Evolutionary conservation across 31 red algal species (phyloP).

Genomic region (Asparagopsis taxiformis): DNA sequence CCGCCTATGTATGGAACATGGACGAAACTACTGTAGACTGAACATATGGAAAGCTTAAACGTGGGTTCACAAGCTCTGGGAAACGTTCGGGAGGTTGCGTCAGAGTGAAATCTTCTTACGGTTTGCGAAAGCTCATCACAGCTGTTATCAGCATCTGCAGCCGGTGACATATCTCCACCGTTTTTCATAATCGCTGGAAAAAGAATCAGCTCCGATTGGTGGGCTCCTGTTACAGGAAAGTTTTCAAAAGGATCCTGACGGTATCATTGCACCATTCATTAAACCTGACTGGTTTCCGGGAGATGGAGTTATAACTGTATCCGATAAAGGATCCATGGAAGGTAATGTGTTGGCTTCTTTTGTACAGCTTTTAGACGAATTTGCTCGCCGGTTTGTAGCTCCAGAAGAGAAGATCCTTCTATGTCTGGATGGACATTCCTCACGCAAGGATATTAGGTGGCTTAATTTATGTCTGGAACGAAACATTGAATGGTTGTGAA

Average conservation of each 20-base stretch:
- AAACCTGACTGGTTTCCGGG: constrained; percentile 27
- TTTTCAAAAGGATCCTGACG: background rate
- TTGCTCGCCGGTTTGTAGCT: background rate
- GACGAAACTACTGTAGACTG: constrained; percentile 18
- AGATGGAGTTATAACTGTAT: constrained; percentile 5
- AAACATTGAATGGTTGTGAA: constrained; percentile 14
- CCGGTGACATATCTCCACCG: constrained; percentile 10
- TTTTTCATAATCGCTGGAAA: constrained; percentile 35
- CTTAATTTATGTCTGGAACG: constrained; percentile 8
- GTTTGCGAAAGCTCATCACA: constrained; percentile 28
- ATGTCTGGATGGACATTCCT: constrained; percentile 6
- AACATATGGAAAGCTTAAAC: constrained; percentile 1
- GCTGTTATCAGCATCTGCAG: constrained; percentile 24
- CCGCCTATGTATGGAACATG: too few species aligned
- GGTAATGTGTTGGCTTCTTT: constrained; percentile 8
- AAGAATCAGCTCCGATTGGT: constrained; percentile 19
- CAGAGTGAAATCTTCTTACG: constrained; percentile 22
- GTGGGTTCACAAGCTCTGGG: background rate
- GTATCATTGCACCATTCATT: constrained; percentile 14
- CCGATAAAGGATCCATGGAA: constrained; percentile 35
- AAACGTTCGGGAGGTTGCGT: constrained; percentile 12
- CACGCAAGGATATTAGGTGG: constrained; percentile 4
- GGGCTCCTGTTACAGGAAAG: background rate
- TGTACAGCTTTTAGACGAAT: constrained; percentile 9
- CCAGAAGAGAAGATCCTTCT: background rate